Conservation (phyloP, 108 stramenopile genomes). For the Nitzschia putrida region DNA sequence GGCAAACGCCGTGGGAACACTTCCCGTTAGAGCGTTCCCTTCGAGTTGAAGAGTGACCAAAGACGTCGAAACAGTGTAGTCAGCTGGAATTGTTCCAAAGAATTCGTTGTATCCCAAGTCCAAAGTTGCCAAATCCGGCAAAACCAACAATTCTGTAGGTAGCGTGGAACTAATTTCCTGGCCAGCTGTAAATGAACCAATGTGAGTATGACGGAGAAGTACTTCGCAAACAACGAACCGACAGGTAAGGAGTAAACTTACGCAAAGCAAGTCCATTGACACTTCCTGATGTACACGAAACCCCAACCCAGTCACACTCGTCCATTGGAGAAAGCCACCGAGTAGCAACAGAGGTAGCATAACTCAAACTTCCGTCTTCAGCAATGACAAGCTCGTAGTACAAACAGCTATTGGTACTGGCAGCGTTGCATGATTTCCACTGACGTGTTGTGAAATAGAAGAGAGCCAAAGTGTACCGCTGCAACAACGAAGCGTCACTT, state of each 20-base stretch:
- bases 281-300: not conserved
- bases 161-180: constrained; percentile 22
- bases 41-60: constrained; percentile 7
- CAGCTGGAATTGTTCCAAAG: constrained; percentile 17
- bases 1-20: constrained; percentile 2
- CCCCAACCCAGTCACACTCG: constrained; percentile 19
- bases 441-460: constrained; percentile 42
- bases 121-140: constrained; percentile 17
- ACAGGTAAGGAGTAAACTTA: constrained; percentile 1
- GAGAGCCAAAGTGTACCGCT: constrained; percentile 65
- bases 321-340: constrained; percentile 5
- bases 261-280: constrained; percentile 15
- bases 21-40: constrained; percentile 22
- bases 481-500: constrained; percentile 35
- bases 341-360: not conserved
- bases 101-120: constrained; percentile 26
- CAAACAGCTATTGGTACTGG: constrained; percentile 11
- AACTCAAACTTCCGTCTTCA: not conserved
- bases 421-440: constrained; percentile 51
- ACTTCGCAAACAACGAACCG: not conserved
- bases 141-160: constrained; percentile 4
- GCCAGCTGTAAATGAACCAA: constrained; percentile 1
- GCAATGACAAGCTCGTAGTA: not conserved
- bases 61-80: not conserved
- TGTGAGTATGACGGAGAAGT: too few relatives aligned